Conservation (phyloP, 176 grass and related monocot genomes). For the Puya raimondii region DNA sequence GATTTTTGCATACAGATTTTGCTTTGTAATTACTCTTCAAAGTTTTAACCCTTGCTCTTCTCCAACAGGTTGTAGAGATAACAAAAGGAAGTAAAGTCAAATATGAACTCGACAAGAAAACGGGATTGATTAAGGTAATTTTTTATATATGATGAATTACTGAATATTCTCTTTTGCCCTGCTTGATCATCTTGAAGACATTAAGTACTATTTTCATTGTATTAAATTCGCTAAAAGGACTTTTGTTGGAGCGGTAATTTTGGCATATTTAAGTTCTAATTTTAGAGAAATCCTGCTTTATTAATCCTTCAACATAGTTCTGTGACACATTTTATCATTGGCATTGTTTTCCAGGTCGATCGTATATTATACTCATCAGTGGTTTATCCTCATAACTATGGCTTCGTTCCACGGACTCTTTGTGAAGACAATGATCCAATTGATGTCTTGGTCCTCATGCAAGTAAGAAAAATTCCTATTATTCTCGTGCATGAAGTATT, state of each 20-base stretch:
- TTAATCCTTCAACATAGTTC: not conserved
- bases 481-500: not conserved
- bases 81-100: constrained; percentile 94
- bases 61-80: constrained; percentile 68
- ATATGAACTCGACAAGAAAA: constrained; percentile 98
- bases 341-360: constrained; percentile 40
- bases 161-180: not conserved
- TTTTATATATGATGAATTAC: not conserved
- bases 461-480: constrained; percentile 22
- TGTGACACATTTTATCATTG: not conserved
- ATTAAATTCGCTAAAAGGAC: not conserved
- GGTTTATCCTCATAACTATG: constrained; percentile 94
- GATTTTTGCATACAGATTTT: too few species aligned
- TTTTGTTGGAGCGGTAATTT: not conserved
- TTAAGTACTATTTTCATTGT: not conserved
- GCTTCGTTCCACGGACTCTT: constrained; percentile 79
- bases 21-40: too few species aligned
- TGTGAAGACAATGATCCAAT: constrained; percentile 97
- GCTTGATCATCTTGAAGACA: not conserved
- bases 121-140: constrained; percentile 65
- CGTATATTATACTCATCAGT: constrained; percentile 81
- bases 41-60: too few species aligned
- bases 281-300: not conserved
- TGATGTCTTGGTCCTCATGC: constrained; percentile 94
- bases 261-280: not conserved